Evolutionary conservation across 116 monocot species (phyloP).

Genomic region (Phalaenopsis hybrid): DNA sequence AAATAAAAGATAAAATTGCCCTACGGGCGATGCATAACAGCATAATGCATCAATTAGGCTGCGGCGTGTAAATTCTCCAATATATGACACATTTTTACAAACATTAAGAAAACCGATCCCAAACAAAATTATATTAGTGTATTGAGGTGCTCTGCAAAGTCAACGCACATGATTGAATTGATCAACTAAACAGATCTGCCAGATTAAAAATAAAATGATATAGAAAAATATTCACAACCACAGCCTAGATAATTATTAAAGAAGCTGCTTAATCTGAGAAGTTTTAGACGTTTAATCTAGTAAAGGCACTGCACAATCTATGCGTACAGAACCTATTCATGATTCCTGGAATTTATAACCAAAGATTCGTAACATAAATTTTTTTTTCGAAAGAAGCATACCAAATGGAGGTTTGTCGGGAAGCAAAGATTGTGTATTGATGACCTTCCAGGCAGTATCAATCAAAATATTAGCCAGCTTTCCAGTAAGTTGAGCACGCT

Average conservation of each 20-base stretch:
- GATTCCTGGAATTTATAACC: constrained; percentile 6
- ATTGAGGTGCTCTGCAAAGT: not conserved
- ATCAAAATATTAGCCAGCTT: constrained; percentile 46
- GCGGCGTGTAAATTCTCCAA: not conserved
- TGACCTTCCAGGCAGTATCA: constrained; percentile 71
- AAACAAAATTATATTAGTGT: not conserved
- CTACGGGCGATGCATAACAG: no score
- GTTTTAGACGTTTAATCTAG: not conserved
- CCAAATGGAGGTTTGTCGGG: constrained; percentile 58
- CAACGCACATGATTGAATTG: not conserved
- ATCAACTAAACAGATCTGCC: not conserved
- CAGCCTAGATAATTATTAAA: not conserved
- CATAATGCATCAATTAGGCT: not conserved
- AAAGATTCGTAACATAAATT: not conserved
- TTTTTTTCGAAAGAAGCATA: constrained; percentile 18
- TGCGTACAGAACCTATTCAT: not conserved
- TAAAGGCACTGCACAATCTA: not conserved
- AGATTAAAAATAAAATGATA: not conserved
- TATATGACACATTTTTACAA: not conserved
- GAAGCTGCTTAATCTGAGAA: not conserved
- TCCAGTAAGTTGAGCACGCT: constrained; percentile 64
- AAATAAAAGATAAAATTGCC: no score
- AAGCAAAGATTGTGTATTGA: constrained; percentile 56
- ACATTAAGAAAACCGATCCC: not conserved
- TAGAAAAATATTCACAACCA: not conserved